A percentile compares a stretch with the other conserved stretches of the same genome.
phyloP scores from a whole-genome alignment of 257 asterid species.

The Ballota nigra region DNA sequence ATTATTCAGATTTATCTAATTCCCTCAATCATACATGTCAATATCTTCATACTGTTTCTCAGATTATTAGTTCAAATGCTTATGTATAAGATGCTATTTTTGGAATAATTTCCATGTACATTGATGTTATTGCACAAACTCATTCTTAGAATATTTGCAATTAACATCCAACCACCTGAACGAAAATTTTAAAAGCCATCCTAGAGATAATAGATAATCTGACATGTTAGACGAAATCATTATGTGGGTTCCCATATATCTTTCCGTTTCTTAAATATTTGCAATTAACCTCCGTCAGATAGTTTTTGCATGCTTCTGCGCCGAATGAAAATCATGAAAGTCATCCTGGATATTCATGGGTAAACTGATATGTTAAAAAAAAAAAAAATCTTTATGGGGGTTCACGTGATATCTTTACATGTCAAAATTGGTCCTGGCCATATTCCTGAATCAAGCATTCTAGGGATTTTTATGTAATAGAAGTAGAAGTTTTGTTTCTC shows the following conservation, averaged over 20 bases:
- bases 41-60: too few species aligned
- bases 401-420: slow-evolving; percentile 1
- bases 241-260: too few species aligned
- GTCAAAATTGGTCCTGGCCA: not conserved
- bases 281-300: not conserved
- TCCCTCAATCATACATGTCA: too few species aligned
- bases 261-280: not conserved
- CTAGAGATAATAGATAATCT: too few species aligned
- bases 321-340: not conserved
- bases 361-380: not conserved
- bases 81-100: too few species aligned
- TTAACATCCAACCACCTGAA: too few species aligned
- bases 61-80: too few species aligned
- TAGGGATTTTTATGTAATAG: slow-evolving; percentile 10
- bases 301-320: slow-evolving; percentile 6
- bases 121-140: too few species aligned
- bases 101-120: too few species aligned
- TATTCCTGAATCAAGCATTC: slow-evolving; percentile 3
- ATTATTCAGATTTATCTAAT: too few species aligned
- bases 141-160: too few species aligned
- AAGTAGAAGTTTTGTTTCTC: slow-evolving; percentile 1
- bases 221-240: too few species aligned
- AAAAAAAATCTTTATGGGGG: not conserved
- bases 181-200: not conserved
- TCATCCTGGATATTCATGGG: not conserved